Conservation (phyloP, 129 eudicot species). For the Mikania micrantha region DNA sequence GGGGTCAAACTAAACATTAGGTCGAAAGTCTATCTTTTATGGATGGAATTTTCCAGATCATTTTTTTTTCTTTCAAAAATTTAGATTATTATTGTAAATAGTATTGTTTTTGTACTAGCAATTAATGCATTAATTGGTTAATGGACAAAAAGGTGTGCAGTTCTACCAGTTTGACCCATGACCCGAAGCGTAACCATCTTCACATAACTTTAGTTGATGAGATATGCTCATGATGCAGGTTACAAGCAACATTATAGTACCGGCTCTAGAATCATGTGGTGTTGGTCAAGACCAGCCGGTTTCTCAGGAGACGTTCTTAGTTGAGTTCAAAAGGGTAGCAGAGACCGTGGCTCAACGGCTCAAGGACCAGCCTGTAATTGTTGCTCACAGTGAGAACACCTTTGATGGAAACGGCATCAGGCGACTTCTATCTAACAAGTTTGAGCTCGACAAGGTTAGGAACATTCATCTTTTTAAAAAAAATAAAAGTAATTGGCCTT, state of each 20-base stretch:
- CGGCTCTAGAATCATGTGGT: slow-evolving; percentile 47
- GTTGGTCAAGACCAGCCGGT: slow-evolving; percentile 30
- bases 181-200: background rate
- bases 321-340: slow-evolving; percentile 50
- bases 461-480: background rate
- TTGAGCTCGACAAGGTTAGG: slow-evolving; percentile 89
- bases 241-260: slow-evolving; percentile 59
- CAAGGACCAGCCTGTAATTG: slow-evolving; percentile 90
- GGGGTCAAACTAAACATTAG: too few relatives aligned
- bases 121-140: background rate
- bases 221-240: slow-evolving; percentile 41
- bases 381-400: slow-evolving; percentile 87
- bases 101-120: background rate
- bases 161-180: background rate
- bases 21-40: background rate
- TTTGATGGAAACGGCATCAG: slow-evolving; percentile 83
- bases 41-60: background rate
- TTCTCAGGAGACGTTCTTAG: slow-evolving; percentile 59
- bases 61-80: background rate
- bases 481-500: background rate
- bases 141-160: background rate
- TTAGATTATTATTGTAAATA: background rate
- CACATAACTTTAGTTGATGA: background rate
- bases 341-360: slow-evolving; percentile 57
- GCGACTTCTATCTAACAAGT: slow-evolving; percentile 76